Evolutionary conservation across 208 protist species (phyloP), one percentile per base, ranked within the genome.

Genomic region (Trypanosoma brucei): DNA sequence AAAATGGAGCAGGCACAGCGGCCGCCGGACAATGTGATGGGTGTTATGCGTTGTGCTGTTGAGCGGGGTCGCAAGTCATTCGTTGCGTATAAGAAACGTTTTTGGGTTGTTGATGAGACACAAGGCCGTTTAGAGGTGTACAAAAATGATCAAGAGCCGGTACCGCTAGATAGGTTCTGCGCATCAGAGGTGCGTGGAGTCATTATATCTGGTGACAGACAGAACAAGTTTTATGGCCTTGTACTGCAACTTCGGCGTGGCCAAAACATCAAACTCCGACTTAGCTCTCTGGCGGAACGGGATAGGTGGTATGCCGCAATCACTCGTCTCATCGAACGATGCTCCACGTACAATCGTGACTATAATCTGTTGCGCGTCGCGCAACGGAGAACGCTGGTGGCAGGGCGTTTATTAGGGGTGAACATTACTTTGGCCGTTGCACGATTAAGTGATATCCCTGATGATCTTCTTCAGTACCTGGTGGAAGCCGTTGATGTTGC

Each of bases 221-320:
- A 92, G 60, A 92, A 88, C 52, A 79, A 79, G n/a, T 91, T 86
- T 40, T 91, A 80, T 55, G 71, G 83, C 38, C 83, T 95, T 75
- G 62, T 78, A 5, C 37, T 95, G 50, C 75, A 86, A 35, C 78
- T 81, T 33, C 78, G 81, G 11, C 51, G 55, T 8, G 56, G 65
- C 33, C 49, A 72, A 40, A 72, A 75, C 48, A 72, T 92, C 45
- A 80, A 79, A 55, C 88, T 95, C 59, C 76, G 78, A 31, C 71
- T 92, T 52, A 79, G 75, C 72, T 84, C 78, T 35, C 67, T 76
- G 13, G 76, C 84, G 54, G 84, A 91, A 61, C 78, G 88, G 3
- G 85, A 92, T 54, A 50, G 62, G 30, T 95, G 88, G 84, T 76
- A 70, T 11, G 61, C 46, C n/a, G 88, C 83, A 22, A 82, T 95